Percentiles rank a stretch among this genome's conserved stretches.
These are phyloP conservation scores for Camellia lanceoleosa DNA, from an alignment of 148 eudicot species.

Conservation along the genomic window DNA sequence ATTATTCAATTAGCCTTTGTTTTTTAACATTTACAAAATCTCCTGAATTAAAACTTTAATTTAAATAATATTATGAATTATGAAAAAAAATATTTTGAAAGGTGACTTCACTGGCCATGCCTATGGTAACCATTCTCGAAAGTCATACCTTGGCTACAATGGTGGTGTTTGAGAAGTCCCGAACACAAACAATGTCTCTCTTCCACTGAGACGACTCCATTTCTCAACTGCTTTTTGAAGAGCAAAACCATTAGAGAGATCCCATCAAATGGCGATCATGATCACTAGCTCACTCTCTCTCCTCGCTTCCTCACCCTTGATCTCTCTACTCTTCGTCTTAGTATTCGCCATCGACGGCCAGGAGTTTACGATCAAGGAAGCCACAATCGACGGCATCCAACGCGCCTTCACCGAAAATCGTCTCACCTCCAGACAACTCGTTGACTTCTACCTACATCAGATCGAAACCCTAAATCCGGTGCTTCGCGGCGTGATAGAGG, in stretches of 20 bases:
- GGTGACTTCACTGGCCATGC: no score
- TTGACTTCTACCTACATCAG: conserved; percentile 46
- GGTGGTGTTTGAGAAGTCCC: no score
- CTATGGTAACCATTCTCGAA: no score
- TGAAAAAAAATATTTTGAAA: no score
- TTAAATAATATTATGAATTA: no score
- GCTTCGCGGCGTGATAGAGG: conserved; percentile 49
- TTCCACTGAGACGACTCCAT: no score
- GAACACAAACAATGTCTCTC: no score
- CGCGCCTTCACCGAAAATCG: conserved; percentile 39
- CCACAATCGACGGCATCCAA: conserved; percentile 46
- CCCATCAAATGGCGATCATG: not conserved
- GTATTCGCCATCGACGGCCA: conserved; percentile 13
- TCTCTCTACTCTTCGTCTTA: conserved; percentile 9
- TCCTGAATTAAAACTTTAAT: no score
- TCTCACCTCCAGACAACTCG: conserved; percentile 52
- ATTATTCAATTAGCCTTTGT: no score
- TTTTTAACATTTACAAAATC: no score
- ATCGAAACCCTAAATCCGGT: conserved; percentile 47
- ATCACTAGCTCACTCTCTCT: not conserved
- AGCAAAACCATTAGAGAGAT: not conserved
- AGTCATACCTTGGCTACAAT: no score
- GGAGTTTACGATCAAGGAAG: conserved; percentile 39
- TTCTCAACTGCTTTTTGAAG: no score
- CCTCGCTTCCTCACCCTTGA: conserved; percentile 7